Evolutionary conservation across 108 stramenopile species (phyloP).

Genomic region (Fistulifera pelliculosa): DNA sequence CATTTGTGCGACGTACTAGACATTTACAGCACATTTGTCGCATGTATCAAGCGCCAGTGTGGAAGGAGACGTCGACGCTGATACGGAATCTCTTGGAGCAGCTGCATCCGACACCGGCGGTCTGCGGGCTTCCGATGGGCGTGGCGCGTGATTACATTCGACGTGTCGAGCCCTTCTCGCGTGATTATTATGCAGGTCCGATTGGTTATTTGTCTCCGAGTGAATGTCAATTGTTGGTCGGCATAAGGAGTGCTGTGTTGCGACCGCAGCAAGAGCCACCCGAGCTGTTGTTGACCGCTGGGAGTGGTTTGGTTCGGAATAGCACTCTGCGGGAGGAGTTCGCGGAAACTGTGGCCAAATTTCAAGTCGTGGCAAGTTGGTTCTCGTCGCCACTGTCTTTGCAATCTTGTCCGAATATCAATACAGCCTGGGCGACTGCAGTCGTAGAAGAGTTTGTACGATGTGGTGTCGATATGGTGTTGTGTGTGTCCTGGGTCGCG

Average conservation of each 20-base stretch:
- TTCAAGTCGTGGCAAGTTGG: constrained; percentile 62
- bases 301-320: constrained; percentile 79
- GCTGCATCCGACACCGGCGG: constrained; percentile 83
- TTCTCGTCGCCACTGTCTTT: constrained; percentile 75
- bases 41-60: constrained; percentile 32
- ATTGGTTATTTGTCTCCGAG: constrained; percentile 64
- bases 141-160: constrained; percentile 58
- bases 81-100: constrained; percentile 41
- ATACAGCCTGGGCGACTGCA: constrained; percentile 81
- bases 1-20: constrained; percentile 60
- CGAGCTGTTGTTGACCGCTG: constrained; percentile 23
- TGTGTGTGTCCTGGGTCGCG: constrained; percentile 89
- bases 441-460: constrained; percentile 87
- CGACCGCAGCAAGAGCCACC: constrained; percentile 11
- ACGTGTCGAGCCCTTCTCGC: constrained; percentile 57
- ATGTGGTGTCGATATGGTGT: constrained; percentile 73
- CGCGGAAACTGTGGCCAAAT: constrained; percentile 72
- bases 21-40: constrained; percentile 82
- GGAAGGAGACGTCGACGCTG: too few species aligned
- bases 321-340: constrained; percentile 78
- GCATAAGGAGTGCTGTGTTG: constrained; percentile 56
- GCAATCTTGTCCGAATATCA: constrained; percentile 53
- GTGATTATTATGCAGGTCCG: constrained; percentile 79
- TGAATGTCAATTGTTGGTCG: constrained; percentile 66
- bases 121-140: constrained; percentile 51